A percentile compares a stretch with the other conserved stretches of the same genome.
Evolutionary conservation across 2,329 filamentous ascomycete genomes (phyloP).

Genomic region (Scedosporium boydii): DNA sequence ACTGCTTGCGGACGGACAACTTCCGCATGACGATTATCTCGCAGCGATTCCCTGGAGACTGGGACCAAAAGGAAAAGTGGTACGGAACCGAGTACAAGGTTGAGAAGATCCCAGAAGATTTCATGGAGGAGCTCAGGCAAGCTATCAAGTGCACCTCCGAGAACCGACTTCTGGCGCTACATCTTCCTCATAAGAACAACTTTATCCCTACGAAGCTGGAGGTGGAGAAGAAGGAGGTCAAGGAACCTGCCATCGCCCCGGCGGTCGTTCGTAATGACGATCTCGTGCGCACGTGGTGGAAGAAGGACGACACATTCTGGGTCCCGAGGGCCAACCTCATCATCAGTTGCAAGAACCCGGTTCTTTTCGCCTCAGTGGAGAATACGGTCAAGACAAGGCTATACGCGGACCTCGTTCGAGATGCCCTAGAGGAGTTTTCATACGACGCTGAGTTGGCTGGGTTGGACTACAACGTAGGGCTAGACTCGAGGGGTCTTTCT

Average conservation of each 20-base stretch:
- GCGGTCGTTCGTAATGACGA: conserved; percentile 79
- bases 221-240: conserved; percentile 88
- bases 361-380: conserved; percentile 70
- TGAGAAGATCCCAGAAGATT: conserved; percentile 67
- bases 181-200: conserved; percentile 86
- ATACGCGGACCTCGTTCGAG: conserved; percentile 77
- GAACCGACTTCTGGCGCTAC: conserved; percentile 59
- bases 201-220: conserved; percentile 91
- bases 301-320: conserved; percentile 98
- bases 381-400: conserved; percentile 70
- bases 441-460: conserved; percentile 95
- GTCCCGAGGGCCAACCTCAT: conserved; percentile 88
- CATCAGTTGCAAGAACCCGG: conserved; percentile 68
- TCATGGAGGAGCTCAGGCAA: conserved; percentile 60
- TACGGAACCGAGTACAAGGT: conserved; percentile 91
- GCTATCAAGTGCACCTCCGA: conserved; percentile 49
- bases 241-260: conserved; percentile 62
- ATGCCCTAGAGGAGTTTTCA: conserved; percentile 84
- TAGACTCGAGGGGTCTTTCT: conserved; percentile 64
- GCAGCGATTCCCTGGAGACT: conserved; percentile 72
- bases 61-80: conserved; percentile 90
- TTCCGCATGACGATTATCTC: conserved; percentile 78
- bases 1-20: conserved; percentile 74
- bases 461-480: conserved; percentile 68
- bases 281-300: conserved; percentile 80